Base-by-base conservation (phyloP, 768 basidiomycete species). In the Paxillus involutus region DNA sequence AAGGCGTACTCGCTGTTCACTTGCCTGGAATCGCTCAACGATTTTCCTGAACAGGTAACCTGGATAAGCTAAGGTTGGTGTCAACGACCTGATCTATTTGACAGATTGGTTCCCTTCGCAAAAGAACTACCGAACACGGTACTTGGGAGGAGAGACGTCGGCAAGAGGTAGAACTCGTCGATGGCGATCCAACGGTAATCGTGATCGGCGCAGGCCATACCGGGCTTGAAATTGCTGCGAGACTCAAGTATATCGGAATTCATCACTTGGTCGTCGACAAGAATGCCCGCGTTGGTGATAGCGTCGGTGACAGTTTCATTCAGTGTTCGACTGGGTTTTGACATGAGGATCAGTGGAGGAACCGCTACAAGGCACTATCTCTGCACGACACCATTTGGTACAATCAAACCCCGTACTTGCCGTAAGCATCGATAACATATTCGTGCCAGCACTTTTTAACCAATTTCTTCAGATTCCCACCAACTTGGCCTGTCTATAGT, bases 141-240 rank as follows among this genome's bases (percentile, higher is more conserved):
- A 74, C 77, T 51, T 89, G 86, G 86, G 73, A 74, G 42, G 73
- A 73, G 30, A 68, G 73, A 29, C 73, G 83, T 32, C 67, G 67
- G 39, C 63, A 63, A 32, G 77, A 80, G 52, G 49, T 62, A 9
- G 76, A 77, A 30, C 85, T 84, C 58, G 69, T 66, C 32, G 76
- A 76, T n/a, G 63, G 59, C 7, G 75, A 78, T 36, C 85, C 86
- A 0, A 76, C 75, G 2, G 88, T 86, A 9, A 64, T 89, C 29
- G 72, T 89, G 21, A 70, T 88, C 19, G 84, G 86, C 11, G 86
- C 77, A 0, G 86, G 86, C 0, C 89, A 89, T 52, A 80, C 78
- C 56, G 90, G 88, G 1, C 69, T 93, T 29, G 80, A 77, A 40
- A 63, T 82, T 2, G 86, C 88, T 0, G 85, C 86, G 2, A 75